Base-by-base conservation (phyloP, 169 alveolate genomes). In the Plasmodium cynomolgi region DNA sequence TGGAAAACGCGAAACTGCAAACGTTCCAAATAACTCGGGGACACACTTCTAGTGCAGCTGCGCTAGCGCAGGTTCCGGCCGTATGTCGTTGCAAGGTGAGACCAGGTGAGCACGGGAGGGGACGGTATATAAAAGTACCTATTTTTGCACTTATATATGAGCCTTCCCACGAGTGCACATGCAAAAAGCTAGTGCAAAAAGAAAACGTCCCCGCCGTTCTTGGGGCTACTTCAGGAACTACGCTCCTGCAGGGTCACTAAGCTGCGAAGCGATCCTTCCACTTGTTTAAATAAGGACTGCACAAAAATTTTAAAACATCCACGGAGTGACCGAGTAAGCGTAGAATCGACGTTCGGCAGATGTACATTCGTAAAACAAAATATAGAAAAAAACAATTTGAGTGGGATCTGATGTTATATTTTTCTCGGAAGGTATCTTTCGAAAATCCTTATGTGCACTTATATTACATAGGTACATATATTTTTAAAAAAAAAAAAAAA, bases 21-120 rank as follows among this genome's bases (percentile, higher is more conserved):
- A 26, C 34, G 7, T 62, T 62, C 34, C 77, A n/a, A 26, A 23
- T 62, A 62, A 9, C 17, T 26, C 77, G 34, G 13, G 77, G 77
- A 26, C 77, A 62, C 34, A 62, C 77, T 62, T 8, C 34, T 23
- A 20, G 17, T 47, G 58, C 34, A 62, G 33, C 77, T 62, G 15
- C 2, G 77, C 77, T 23, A 81, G 86, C 34, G 62, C 86, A 81
- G 31, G 15, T 81, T 23, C 11, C 62, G 37, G 58, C 62, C 23
- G 44, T 81, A 47, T 81, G 86, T 17, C 58, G 86, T 81, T 47
- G 86, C 86, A 41, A 81, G 62, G 34, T 81, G 72, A 37, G 86
- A 47, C 62, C 86, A 47, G 58, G 37, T 81, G 34, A 37, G 58
- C 58, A 17, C 33, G 15, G 50, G 31, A n/a, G 13, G 20, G 86